Base-by-base conservation (phyloP, 208 protist species). In the Borovskyia barvae region DNA sequence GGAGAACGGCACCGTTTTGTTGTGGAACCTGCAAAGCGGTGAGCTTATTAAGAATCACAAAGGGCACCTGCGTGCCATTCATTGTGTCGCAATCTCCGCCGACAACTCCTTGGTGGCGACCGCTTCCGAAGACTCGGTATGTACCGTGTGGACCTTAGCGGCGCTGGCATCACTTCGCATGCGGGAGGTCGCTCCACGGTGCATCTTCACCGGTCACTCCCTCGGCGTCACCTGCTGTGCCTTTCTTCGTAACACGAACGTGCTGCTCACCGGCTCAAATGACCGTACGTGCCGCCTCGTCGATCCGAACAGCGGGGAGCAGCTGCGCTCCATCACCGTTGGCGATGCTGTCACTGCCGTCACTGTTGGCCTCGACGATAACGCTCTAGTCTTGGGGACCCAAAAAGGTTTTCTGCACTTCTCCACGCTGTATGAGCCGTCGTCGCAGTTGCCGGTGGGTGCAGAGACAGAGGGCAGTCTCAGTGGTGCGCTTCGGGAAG, bases 241-340 rank as follows among this genome's bases (percentile, higher is more conserved):
- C 24, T 92, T 92, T 62, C 55, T 90, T n/a, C 62, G 75, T 53
- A 56, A 67, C 46, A 55, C 59, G 2, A 51, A 41, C 29, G 35
- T 77, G n/a, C 73, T 91, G 20, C 49, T 84, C 17, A 95, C 82
- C 14, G 88, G 74, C 14, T 87, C 83, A 0, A 58, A 71, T 1
- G 88, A 95, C 60, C 65, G 75, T 33, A 91, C 77, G 11, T 87
- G 78, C 59, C 75, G 83, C 28, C 65, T 95, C 29, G 82, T 92
- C 50, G 74, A 89, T 60, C 48, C 68, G 0, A 17, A 60, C 12
- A 84, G 71, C 8, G 80, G 80, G 5, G 68, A 80, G 40, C 75
- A 84, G 59, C 52, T 90, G 30, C 29, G 62, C 36, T 42, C 62
- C 33, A 51, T 90, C 25, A 85, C 83, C 3, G 48, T 95, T 1